Base-by-base conservation (phyloP, 106 monocot genomes). In the Amphibolis antarctica region DNA sequence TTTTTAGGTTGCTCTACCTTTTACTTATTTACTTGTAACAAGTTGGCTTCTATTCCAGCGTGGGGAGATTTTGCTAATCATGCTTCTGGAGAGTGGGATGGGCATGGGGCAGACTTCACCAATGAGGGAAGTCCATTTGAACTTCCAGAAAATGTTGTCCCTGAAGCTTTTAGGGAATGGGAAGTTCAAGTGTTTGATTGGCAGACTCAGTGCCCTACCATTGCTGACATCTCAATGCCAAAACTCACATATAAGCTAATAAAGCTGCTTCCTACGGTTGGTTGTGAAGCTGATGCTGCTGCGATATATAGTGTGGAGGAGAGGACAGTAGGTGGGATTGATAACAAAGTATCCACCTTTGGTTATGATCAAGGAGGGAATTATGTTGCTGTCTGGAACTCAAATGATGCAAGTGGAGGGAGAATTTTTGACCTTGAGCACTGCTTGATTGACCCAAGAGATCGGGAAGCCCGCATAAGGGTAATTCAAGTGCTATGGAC, bases 41-140 rank as follows among this genome's bases (percentile, higher is more conserved):
- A 5, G 24, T 19, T 55, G 23, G 9, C 0, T 5, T 55, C 30
- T 18, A 24, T 63, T 63, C 24, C 76, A 83, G 80, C 55, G 12
- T 88, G 93, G 93, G 47, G 42, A 12, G 77, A 85, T 54, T 98
- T 98, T 71, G 84, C 90, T 1, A 62, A 46, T 53, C 70, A 78
- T 53, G 96, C 85, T 9, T 98, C 96, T 12, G 96, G 96, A 4
- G 96, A 98, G 60, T 98, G 96, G 96, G 86, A 98, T 42, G 96
- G 96, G 49, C 84, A 75, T 59, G 78, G 82, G 19, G 96, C 90
- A 1, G 86, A 90, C 0, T 98, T 98, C 76, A 90, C 78, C 9
- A n/a, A 66, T 9, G 55, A 66, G 1, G 96, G 96, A 1, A 65
- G 62, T 0, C 82, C 86, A 0, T 53, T 85, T 10, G 96, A 98